These are phyloP conservation scores for Stevia rebaudiana DNA, from an alignment of 140 eudicot genomes.

Conservation along the genomic window DNA sequence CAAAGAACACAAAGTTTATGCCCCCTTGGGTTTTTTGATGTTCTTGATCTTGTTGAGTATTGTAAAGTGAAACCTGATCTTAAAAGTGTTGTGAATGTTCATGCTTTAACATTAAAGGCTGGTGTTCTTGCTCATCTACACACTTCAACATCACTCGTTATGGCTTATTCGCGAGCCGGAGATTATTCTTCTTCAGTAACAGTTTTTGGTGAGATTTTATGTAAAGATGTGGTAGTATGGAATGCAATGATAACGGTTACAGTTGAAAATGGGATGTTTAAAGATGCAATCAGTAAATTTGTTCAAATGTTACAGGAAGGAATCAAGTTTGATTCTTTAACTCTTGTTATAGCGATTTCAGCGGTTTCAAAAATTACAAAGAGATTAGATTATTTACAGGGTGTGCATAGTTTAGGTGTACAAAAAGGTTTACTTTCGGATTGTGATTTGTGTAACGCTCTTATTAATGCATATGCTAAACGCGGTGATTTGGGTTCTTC, in stretches of 20 bases:
- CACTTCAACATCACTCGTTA: constrained; percentile 46
- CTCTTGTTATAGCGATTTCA: constrained; percentile 46
- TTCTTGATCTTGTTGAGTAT: constrained; percentile 35
- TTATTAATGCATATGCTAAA: constrained; percentile 53
- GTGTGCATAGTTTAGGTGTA: constrained; percentile 47
- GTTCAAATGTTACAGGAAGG: constrained; percentile 39
- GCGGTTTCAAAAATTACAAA: constrained; percentile 24
- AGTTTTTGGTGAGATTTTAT: constrained; percentile 39
- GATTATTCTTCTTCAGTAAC: constrained; percentile 30
- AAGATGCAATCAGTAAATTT: constrained; percentile 28
- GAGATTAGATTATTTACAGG: constrained; percentile 24
- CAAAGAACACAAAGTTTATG: constrained; percentile 21
- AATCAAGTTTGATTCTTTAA: constrained; percentile 41
- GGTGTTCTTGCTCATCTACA: constrained; percentile 50
- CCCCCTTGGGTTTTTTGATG: constrained; percentile 21
- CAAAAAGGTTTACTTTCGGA: constrained; percentile 41
- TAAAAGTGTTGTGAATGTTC: constrained; percentile 29
- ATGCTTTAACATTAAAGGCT: constrained; percentile 45
- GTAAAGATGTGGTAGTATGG: constrained; percentile 57
- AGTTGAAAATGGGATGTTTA: constrained; percentile 24
- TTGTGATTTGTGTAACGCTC: constrained; percentile 38
- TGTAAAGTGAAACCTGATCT: constrained; percentile 23
- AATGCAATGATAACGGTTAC: constrained; percentile 53
- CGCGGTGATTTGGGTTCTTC: constrained; percentile 45
- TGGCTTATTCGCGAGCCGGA: constrained; percentile 43